phyloP scores from a whole-genome alignment of 148 eudicot genomes.

The Vaccinium corymbosum region DNA sequence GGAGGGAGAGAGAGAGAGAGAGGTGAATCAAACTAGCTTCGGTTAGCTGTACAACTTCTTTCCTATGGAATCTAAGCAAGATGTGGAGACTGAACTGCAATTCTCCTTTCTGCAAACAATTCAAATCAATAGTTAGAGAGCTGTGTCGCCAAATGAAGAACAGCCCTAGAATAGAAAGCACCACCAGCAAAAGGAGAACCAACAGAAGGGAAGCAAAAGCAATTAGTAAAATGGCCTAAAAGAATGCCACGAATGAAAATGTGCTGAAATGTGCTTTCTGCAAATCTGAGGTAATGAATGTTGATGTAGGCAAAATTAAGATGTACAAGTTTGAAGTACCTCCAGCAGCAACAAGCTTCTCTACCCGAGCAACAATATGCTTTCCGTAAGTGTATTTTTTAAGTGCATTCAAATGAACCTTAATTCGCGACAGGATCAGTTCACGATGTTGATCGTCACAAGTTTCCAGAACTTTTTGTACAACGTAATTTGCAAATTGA shows the following conservation, averaged over 20 bases:
- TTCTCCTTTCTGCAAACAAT: conserved; percentile 57
- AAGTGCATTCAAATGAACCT: conserved; percentile 81
- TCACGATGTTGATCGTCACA: conserved; percentile 86
- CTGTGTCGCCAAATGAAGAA: not conserved
- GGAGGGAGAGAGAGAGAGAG: conserved; percentile 14
- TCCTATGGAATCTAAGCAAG: conserved; percentile 34
- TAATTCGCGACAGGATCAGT: conserved; percentile 71
- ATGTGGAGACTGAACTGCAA: conserved; percentile 47
- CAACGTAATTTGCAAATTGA: conserved; percentile 92
- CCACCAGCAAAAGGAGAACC: not conserved
- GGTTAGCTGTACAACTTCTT: conserved; percentile 74
- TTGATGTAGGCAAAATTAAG: not conserved
- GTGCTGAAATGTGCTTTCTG: not conserved
- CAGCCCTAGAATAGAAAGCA: not conserved
- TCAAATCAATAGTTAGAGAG: conserved; percentile 9
- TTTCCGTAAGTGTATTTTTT: conserved; percentile 95
- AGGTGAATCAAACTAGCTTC: conserved; percentile 42
- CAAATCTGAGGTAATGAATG: not conserved
- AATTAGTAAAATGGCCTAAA: not conserved
- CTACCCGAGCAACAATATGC: conserved; percentile 95
- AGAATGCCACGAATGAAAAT: not conserved
- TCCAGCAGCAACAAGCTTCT: conserved; percentile 96
- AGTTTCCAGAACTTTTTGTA: conserved; percentile 91
- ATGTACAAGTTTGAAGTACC: conserved; percentile 34
- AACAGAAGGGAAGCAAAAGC: not conserved